phyloP scores from a whole-genome alignment of 1,284 basidiomycete genomes.

The Trametes versicolor region DNA sequence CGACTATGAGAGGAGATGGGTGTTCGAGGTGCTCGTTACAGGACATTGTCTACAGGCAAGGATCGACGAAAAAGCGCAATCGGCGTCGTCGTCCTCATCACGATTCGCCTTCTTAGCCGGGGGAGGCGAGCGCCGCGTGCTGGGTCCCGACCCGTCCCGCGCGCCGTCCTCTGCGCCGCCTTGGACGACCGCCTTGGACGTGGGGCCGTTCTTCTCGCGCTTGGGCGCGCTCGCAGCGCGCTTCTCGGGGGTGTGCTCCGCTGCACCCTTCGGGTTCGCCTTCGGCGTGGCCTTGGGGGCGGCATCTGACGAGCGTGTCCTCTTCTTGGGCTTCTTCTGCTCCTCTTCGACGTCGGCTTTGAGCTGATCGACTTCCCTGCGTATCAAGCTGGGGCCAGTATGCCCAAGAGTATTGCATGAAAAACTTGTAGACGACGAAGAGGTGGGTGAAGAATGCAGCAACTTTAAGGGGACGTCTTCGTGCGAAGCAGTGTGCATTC shows the following conservation, averaged over 20 bases:
- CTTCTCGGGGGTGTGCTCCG: constrained; percentile 52
- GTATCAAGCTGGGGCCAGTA: too few relatives aligned
- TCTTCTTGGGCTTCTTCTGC: constrained; percentile 52
- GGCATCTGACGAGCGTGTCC: constrained; percentile 60
- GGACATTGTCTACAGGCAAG: constrained; percentile 5
- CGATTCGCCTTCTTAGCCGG: constrained; percentile 74
- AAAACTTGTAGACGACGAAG: too few relatives aligned
- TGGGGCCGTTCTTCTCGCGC: constrained; percentile 67
- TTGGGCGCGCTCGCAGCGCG: constrained; percentile 53
- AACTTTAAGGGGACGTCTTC: too few relatives aligned
- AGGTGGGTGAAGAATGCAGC: too few relatives aligned
- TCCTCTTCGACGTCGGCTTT: constrained; percentile 68
- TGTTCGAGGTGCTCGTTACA: constrained; percentile 7
- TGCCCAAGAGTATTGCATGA: too few relatives aligned
- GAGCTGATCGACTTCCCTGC: constrained; percentile 76
- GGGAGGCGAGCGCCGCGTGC: constrained; percentile 66
- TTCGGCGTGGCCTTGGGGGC: constrained; percentile 52
- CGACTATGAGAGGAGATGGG: constrained; percentile 43
- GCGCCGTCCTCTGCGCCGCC: constrained; percentile 55
- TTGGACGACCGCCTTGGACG: constrained; percentile 74
- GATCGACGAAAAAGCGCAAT: constrained; percentile 51
- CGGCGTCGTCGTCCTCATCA: constrained; percentile 71
- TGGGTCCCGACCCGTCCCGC: constrained; percentile 57
- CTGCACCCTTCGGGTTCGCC: constrained; percentile 56
- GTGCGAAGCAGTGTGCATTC: too few relatives aligned